Evolutionary conservation across 164 flowering plant species (phyloP), one percentile per base, ranked within the genome.

Genomic region (Berberis vulgaris): DNA sequence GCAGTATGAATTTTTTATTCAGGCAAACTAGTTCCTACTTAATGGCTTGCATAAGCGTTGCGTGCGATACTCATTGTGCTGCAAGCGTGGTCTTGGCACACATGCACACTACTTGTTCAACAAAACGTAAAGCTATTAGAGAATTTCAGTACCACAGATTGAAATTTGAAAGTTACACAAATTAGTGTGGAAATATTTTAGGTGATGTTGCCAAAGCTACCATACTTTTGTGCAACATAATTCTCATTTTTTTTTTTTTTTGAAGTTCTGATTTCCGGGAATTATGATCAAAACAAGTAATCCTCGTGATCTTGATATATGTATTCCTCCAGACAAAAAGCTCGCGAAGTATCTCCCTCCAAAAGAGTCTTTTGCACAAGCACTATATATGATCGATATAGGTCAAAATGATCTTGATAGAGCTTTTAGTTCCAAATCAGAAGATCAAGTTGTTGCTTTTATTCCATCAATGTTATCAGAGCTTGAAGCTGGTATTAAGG

Each of bases 371-470:
- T 95, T 95, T 61, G 61, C 41, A 45, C 83, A 79, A 71, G 96
- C 81, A 38, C 86, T 95, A 10, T 95, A 87, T 79, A 91, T 80
- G 88, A 86, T 95, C 49, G 99, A 95, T 69, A 86, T 95, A 59
- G 97, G 97, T 62, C 99, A 91, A 78, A 95, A 95, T 73, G 99
- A 95, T 78, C 82, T 95, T 38, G 96, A 91, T 10, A 89, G 87
- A 53, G 94, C 89, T 60, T 95, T 95, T 71, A 89, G 87, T 59
- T 84, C 90, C 68, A 85, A 89, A 67, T 59, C 96, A 26, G 81
- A 84, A 42, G 97, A 95, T 77, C 96, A 91, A 80, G 71, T 95
- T 38, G 61, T 91, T 63, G 97, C 94, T 54, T 78, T 83, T 38
- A 87, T 95, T 65, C 99, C 99, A 7, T 63, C 77, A 38, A 86